Conservation (phyloP, 495 filamentous ascomycete genomes). For the Daldinia bambusicola region DNA sequence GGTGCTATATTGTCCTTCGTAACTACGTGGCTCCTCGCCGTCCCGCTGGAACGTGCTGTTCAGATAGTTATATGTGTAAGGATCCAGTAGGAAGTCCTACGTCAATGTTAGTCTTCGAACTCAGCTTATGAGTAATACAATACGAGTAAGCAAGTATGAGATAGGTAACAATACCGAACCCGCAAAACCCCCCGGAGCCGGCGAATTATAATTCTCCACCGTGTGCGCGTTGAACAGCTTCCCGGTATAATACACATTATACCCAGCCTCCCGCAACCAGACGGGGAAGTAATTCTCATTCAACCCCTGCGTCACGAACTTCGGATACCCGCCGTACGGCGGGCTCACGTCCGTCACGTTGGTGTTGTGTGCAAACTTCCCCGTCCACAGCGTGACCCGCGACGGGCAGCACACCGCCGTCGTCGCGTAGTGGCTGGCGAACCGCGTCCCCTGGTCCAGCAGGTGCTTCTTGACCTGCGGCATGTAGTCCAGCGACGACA, state of each 20-base stretch:
- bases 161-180: conserved; percentile 47
- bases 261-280: conserved; percentile 72
- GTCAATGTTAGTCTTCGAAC: conserved; percentile 6
- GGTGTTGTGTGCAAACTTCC: conserved; percentile 72
- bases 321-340: conserved; percentile 72
- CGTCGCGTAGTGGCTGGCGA: conserved; percentile 65
- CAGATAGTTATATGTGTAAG: conserved; percentile 71
- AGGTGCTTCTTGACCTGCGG: conserved; percentile 61
- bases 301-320: conserved; percentile 69
- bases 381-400: conserved; percentile 70
- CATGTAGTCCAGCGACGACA: conserved; percentile 66
- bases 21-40: conserved; percentile 62
- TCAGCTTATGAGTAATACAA: background rate
- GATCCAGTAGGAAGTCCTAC: conserved; percentile 72
- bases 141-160: background rate
- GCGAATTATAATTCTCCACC: conserved; percentile 64
- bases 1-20: conserved; percentile 65
- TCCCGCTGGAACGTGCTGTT: conserved; percentile 73
- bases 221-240: conserved; percentile 73
- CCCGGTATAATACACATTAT: conserved; percentile 73
- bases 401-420: conserved; percentile 70
- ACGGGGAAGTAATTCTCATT: conserved; percentile 72
- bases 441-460: conserved; percentile 61
- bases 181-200: conserved; percentile 63
- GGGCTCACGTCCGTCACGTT: conserved; percentile 74